Base-by-base conservation (phyloP, 2,329 filamentous ascomycete species). In the Ophiosphaerella narmari region DNA sequence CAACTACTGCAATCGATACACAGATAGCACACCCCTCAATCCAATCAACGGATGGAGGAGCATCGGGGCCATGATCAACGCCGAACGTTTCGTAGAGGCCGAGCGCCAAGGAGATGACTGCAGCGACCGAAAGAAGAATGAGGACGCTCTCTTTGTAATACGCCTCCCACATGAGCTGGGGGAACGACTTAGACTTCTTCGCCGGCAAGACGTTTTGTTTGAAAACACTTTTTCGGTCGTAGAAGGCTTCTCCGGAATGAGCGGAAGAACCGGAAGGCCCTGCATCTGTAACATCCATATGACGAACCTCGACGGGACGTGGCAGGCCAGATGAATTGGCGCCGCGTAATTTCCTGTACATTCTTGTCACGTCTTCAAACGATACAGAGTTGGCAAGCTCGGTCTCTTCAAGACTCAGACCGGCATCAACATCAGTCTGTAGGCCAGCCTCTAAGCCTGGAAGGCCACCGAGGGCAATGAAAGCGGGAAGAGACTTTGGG, bases 21-120 rank as follows among this genome's bases (percentile, higher is more conserved):
- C 90, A 85, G 55, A 91, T 90, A 4, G 89, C 89, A 13, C 91
- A 85, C 55, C 88, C 88, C 72, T 92, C 89, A 6, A 91, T 86
- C 89, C 89, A 92, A 68, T 91, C 86, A 11, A 90, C 85, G 34
- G 80, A 80, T 5, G 84, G 61, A 35, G 48, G 48, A 39, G 57
- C 79, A n/a, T 65, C 67, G 7, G 78, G 70, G 4, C 77, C 71
- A 54, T 88, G 84, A 3, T 78, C 60, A 4, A 80, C 78, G 11
- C 81, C 83, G 39, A 87, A 78, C 1, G 86, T 85, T 65, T 91
- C 86, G 60, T 90, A 90, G 2, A 91, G 82, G 38, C 89, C 88
- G 38, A 91, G 81, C 0, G 84, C 86, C 21, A 91, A 77, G 2
- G 88, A 90, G 33, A 91, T 84, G 16, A 82, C 77, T 1, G 88